Evolutionary conservation across 140 eudicot genomes (phyloP), one percentile per base, ranked within the genome.

Genomic region (Cichorium intybus): DNA sequence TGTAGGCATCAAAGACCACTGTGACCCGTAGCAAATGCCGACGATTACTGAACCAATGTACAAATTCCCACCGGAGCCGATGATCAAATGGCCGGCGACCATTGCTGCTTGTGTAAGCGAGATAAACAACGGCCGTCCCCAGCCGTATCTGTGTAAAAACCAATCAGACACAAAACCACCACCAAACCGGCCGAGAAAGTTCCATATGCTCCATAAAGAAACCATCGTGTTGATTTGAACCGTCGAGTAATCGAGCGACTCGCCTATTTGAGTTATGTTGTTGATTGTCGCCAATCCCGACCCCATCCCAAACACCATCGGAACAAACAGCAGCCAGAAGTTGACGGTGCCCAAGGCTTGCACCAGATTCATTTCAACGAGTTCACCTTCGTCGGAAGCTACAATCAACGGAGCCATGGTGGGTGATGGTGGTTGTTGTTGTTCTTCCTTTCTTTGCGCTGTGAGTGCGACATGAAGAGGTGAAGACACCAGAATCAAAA

Each of bases 181-280:
- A 22, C 95, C 97, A 63, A 86, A 80, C 20, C 99, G 84, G 8
- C 99, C 99, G 11, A 93, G 84, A 65, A 88, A 88, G 62, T 93
- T 93, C 99, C 99, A 88, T 63, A 93, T 88, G 54, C 97, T 88
- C 96, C 97, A 93, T 41, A 93, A 24, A 5, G 99, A 85, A 41
- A 93, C 95, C 72, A 93, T 58, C 8, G 97, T 56, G 57, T 83
- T 81, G 34, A 81, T 76, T 69, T 78, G 79, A 16, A 56, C 39
- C 0, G 79, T 60, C 0, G 86, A 77, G 81, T 88, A 88, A 3
- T 86, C 71, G 0, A 85, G 81, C 1, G 98, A 88, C 62, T 88
- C 83, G 1, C 97, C 99, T 0, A 88, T 69, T 60, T 93, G 99
- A 72, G 87, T 76, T 12, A 88, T 81, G 68, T 85, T 93, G 68